phyloP scores from a whole-genome alignment of 305 asterid species.

The Fraxinus paxiana region DNA sequence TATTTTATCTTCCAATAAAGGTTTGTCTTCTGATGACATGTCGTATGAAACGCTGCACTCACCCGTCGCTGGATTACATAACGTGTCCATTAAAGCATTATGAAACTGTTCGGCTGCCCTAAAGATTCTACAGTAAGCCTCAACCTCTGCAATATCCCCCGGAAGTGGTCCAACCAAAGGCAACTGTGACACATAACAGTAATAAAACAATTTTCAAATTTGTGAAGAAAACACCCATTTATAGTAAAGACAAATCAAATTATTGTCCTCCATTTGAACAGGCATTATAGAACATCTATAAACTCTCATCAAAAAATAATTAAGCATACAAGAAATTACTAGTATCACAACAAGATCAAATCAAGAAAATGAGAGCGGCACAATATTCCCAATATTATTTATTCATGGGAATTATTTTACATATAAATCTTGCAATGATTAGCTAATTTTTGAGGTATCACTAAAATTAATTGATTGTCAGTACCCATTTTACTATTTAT shows the following conservation, averaged over 20 bases:
- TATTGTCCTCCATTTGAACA: neutral
- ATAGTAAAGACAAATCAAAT: neutral
- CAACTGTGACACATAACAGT: conserved; percentile 50
- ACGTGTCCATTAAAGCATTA: conserved; percentile 79
- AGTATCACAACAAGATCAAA: neutral
- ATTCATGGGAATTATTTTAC: neutral
- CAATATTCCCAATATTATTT: neutral
- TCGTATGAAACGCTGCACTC: conserved; percentile 85
- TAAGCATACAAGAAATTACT: neutral
- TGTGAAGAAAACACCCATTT: conserved; percentile 25
- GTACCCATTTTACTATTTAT: neutral
- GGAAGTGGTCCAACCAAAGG: conserved; percentile 93
- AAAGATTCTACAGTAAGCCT: conserved; percentile 94
- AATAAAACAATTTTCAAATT: conserved; percentile 45
- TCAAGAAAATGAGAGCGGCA: neutral
- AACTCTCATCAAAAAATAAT: neutral
- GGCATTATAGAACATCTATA: neutral
- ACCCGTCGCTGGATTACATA: conserved; percentile 88
- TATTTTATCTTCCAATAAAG: conserved; percentile 76
- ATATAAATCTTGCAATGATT: neutral
- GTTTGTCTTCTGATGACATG: conserved; percentile 69
- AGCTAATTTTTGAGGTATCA: neutral
- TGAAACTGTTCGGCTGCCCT: conserved; percentile 91
- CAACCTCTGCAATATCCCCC: conserved; percentile 94
- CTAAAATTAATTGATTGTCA: neutral